phyloP scores from a whole-genome alignment of 768 basidiomycete species.

The Postia placenta region DNA sequence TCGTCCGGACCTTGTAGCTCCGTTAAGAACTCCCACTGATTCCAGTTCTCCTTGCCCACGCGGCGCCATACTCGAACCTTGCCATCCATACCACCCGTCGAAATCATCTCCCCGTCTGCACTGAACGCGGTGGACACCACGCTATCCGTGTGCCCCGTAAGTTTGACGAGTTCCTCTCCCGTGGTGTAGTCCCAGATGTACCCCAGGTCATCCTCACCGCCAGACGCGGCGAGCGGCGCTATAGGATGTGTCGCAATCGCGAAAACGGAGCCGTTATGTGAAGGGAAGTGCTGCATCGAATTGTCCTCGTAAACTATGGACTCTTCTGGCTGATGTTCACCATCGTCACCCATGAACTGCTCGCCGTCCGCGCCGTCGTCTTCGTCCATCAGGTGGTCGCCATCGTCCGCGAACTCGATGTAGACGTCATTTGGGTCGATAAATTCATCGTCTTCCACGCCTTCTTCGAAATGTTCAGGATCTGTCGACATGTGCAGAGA shows the following conservation, averaged over 20 bases:
- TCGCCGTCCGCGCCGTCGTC: slow-evolving; percentile 33
- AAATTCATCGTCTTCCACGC: slow-evolving; percentile 50
- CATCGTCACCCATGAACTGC: slow-evolving; percentile 16
- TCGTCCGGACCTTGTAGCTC: slow-evolving; percentile 93
- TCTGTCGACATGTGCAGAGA: no score
- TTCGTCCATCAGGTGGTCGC: slow-evolving; percentile 68
- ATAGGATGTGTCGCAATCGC: slow-evolving; percentile 79
- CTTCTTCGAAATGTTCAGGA: slow-evolving; percentile 29
- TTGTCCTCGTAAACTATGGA: slow-evolving; percentile 43
- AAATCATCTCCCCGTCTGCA: slow-evolving; percentile 84
- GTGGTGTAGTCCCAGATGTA: slow-evolving; percentile 89
- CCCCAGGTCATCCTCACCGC: slow-evolving; percentile 92
- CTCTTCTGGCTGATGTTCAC: slow-evolving; percentile 21
- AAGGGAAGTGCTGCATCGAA: slow-evolving; percentile 61
- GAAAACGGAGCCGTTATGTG: slow-evolving; percentile 78
- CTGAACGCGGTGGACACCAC: slow-evolving; percentile 79
- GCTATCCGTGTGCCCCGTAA: slow-evolving; percentile 92
- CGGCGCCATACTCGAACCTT: slow-evolving; percentile 88
- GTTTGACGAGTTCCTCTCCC: slow-evolving; percentile 73
- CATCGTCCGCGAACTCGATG: slow-evolving; percentile 59
- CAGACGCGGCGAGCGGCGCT: slow-evolving; percentile 78
- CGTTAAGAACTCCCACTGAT: slow-evolving; percentile 90
- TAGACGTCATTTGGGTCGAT: slow-evolving; percentile 63
- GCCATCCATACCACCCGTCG: slow-evolving; percentile 98
- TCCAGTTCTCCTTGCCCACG: slow-evolving; percentile 68